A percentile compares a stretch with the other conserved stretches of the same genome.
Conservation (phyloP, 345 rosid species). For the Eucalyptus globulus region DNA sequence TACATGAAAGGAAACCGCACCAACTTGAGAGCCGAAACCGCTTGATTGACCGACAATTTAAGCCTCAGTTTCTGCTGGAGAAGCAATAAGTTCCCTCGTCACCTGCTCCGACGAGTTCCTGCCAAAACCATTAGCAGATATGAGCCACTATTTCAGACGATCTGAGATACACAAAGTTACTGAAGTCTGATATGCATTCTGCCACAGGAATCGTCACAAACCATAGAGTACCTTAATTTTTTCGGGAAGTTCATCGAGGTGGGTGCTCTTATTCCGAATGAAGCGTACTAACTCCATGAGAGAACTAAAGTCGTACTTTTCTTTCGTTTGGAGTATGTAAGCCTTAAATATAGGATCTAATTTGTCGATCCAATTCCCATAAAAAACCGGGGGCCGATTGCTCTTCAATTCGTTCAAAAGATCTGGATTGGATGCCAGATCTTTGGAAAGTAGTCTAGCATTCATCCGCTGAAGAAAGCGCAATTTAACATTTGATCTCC, state of each 20-base stretch:
- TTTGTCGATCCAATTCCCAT: background rate
- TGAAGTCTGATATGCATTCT: too few relatives aligned
- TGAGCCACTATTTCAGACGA: too few relatives aligned
- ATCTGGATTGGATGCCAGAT: background rate
- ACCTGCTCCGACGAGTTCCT: too few relatives aligned
- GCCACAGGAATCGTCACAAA: too few relatives aligned
- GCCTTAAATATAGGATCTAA: background rate
- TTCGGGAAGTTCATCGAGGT: too few relatives aligned
- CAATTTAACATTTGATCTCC: background rate
- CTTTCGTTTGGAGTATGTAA: too few relatives aligned
- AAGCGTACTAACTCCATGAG: constrained; percentile 74
- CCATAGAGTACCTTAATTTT: too few relatives aligned
- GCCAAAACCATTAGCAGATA: too few relatives aligned
- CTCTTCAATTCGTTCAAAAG: background rate
- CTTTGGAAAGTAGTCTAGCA: too few relatives aligned
- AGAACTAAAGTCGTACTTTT: constrained; percentile 17
- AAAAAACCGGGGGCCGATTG: rapidly evolving
- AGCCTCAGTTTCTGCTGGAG: constrained; percentile 74
- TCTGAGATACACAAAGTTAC: too few relatives aligned
- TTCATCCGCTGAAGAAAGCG: rapidly evolving
- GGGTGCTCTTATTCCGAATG: constrained; percentile 34
- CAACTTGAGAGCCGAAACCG: constrained; percentile 80
- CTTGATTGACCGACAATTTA: constrained; percentile 75
- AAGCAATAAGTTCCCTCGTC: constrained; percentile 40
- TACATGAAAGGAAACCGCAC: constrained; percentile 12